Conservation (phyloP, 495 filamentous ascomycete genomes). For the Beverwykella pulmonaria region DNA sequence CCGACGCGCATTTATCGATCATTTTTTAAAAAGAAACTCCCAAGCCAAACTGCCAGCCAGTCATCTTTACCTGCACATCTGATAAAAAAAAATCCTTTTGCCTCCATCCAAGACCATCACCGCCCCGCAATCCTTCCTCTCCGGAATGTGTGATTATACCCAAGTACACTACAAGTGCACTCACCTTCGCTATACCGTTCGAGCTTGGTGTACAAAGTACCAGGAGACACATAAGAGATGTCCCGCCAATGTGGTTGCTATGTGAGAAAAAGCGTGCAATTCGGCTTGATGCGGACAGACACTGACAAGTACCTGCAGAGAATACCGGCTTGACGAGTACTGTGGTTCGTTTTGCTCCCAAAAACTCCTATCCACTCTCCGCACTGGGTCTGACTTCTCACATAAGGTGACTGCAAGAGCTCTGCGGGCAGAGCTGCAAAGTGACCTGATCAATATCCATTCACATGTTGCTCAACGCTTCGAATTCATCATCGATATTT, state of each 20-base stretch:
- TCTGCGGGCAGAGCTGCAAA: conserved; percentile 19
- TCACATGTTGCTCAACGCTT: neutral
- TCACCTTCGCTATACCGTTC: conserved; percentile 54
- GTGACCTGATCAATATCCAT: neutral
- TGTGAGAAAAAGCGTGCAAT: conserved; percentile 40
- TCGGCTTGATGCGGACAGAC: neutral
- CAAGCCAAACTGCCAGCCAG: conserved; percentile 10
- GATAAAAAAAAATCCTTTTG: neutral
- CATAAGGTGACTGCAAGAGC: conserved; percentile 34
- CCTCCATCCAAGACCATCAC: neutral
- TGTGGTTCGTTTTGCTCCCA: conserved; percentile 41
- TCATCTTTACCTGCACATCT: conserved; percentile 8
- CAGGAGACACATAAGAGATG: conserved; percentile 52
- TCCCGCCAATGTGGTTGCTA: conserved; percentile 54
- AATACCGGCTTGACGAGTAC: conserved; percentile 49
- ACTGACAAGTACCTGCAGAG: conserved; percentile 37
- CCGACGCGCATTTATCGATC: conserved; percentile 22
- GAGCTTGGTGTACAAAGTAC: conserved; percentile 58
- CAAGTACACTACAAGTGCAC: conserved; percentile 55
- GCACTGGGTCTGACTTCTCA: neutral
- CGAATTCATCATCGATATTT: conserved; percentile 8
- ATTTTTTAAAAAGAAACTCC: conserved; percentile 16
- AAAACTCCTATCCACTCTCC: neutral
- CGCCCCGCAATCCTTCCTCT: neutral
- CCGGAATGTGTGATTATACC: conserved; percentile 59